Evolutionary conservation across 805 yeast species (phyloP), one percentile per base, ranked within the genome.

Genomic region (Candida sanyiensis): DNA sequence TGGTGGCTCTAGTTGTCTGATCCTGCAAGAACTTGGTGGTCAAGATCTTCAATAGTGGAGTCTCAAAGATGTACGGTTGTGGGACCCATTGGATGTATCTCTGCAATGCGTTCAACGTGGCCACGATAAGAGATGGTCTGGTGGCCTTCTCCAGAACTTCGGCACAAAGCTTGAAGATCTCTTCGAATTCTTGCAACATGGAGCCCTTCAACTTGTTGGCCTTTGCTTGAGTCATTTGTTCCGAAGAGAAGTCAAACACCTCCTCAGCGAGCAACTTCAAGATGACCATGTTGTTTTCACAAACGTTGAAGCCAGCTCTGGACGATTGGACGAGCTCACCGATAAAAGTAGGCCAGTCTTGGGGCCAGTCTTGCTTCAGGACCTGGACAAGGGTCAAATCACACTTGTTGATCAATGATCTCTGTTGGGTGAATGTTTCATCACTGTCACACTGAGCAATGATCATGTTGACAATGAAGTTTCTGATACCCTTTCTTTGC

Each of bases 341-440:
- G 36, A 93, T 83, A 55, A 93, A 93, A 53, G 82, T 84, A 15
- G 97, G 97, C 99, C 99, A 93, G 60, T 89, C 84, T 51, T 81
- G 86, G 24, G 99, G 99, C 99, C 99, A 93, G 60, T 93, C 99
- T 64, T 93, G 97, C 57, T 93, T 93, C 56, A 93, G 75, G 37
- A 93, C 81, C 56, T 89, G 94, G 26, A 93, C 98, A 54, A 93
- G 69, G 12, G 97, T 90, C 56, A 93, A 72, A 64, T 93, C 96
- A 52, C 89, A 88, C 62, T 93, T 93, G 67, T 83, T 86, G 57
- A 93, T 86, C 56, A 93, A 71, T 16, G 96, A 80, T 54, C 80
- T 81, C 57, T 87, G 87, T 29, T 73, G 63, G 35, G 70, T 72
- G 56, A 89, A 87, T 23, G 75, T 69, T 8, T 70, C 66, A 44